These are phyloP conservation scores for Leptographium procerum DNA, from an alignment of 2,329 filamentous ascomycete genomes.

Conservation along the genomic window DNA sequence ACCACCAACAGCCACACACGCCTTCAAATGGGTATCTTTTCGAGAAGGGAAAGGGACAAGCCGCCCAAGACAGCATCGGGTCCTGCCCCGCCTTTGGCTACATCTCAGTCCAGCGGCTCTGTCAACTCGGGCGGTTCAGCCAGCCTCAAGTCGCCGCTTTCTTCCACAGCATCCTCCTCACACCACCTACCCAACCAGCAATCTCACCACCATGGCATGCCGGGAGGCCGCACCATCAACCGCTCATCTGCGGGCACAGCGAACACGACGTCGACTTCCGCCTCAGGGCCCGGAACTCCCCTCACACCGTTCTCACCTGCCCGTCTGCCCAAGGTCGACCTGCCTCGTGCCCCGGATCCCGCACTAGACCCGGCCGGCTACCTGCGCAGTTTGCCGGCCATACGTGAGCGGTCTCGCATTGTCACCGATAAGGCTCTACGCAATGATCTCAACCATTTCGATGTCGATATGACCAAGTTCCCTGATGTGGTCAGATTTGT, in stretches of 20 bases:
- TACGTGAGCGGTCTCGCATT: conserved; percentile 66
- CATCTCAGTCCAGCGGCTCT: conserved; percentile 36
- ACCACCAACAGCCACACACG: background rate
- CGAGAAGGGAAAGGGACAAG: conserved; percentile 43
- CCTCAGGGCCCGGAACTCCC: conserved; percentile 30
- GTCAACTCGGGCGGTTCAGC: conserved; percentile 37
- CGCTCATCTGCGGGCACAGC: conserved; percentile 40
- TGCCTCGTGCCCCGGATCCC: conserved; percentile 80
- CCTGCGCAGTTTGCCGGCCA: conserved; percentile 77
- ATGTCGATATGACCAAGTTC: conserved; percentile 79
- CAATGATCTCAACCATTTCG: conserved; percentile 75
- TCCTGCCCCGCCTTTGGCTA: conserved; percentile 24
- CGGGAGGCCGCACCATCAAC: conserved; percentile 27
- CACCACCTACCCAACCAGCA: conserved; percentile 14
- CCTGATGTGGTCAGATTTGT: conserved; percentile 75
- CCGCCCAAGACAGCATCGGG: conserved; percentile 23
- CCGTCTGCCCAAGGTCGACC: conserved; percentile 60
- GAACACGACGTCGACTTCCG: conserved; percentile 11
- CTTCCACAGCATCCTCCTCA: conserved; percentile 4
- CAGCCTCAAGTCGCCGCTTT: conserved; percentile 30
- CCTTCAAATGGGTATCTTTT: conserved; percentile 41
- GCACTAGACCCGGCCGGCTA: conserved; percentile 81
- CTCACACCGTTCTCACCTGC: conserved; percentile 38
- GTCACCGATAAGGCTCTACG: conserved; percentile 65
- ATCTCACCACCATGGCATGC: conserved; percentile 20